Base-by-base conservation (phyloP, 345 rosid genomes). In the Geranium rotundifolium region DNA sequence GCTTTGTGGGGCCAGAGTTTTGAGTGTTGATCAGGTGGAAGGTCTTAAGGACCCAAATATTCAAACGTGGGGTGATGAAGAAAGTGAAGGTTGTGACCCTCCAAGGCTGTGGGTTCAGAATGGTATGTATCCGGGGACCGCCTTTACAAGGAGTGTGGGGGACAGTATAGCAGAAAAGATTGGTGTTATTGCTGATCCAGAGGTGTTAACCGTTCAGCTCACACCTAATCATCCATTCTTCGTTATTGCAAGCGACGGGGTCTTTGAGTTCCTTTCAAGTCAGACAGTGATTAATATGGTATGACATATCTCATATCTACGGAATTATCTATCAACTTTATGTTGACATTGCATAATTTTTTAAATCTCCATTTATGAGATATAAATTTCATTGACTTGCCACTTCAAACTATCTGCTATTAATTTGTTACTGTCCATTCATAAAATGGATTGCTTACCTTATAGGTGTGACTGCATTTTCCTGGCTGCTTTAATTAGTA, bases 1-100 rank as follows among this genome's bases (percentile, higher is more conserved):
- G 82, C 70, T 67, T 2, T 86, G 90, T 69, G 96, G 99, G 46
- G 99, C 99, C 19, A 83, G 96, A 76, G 89, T 93, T 41, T 57
- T 93, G 81, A 93, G 84, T 75, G 87, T 79, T 59, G 96, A 90
- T 85, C 99, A 93, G 79, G 95, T 93, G 57, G 97, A 90, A 77
- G 97, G 99, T 17, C 64, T 85, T 56, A 88, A 85, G 80, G 96
- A 90, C 71, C 96, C 99, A 0, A 71, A 67, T 73, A 81, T 86
- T 59, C 99, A 93, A 68, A 63, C 76, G 0, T 93, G 95, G 99
- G 92, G 90, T 0, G 81, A 81, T 66, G 97, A 93, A 79, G 97
- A 90, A 79, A 93, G 79, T 61, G 78, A 88, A 56, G 99, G 97
- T 34, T 77, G 83, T 34, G 97, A 93, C 76, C 99, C 99, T 59